Base-by-base conservation (phyloP, 129 eudicot species). In the Solidago caesia region DNA sequence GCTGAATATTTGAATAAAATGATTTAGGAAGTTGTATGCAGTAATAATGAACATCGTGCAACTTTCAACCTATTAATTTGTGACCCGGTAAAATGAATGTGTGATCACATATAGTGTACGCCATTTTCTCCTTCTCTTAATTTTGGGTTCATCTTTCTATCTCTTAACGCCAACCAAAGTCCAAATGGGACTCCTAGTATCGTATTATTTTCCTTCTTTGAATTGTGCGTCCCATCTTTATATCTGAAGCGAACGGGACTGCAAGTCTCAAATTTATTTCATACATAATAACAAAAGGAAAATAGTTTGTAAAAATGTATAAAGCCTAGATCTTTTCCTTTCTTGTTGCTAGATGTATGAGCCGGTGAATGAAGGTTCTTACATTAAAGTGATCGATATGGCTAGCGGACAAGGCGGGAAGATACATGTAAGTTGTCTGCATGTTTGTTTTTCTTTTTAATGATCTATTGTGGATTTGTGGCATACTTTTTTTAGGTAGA, bases 361-460 rank as follows among this genome's bases (percentile, higher is more conserved):
- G 85, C 96, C 99, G 10, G 99, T 95, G 47, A 86, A 95, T 70
- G 99, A 95, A 89, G 99, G 99, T 67, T 95, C 97, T 16, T 95
- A 91, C 77, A 95, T 95, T 67, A 95, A 95, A 84, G 85, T 91
- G 96, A 95, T 94, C 44, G 99, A 95, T 78, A 95, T 85, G 96
- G 99, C 87, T 78, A 91, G 92, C 75, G 99, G 99, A 58, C 81
- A 89, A 75, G 99, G 99, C 51, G 99, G 97, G 72, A 97, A 95
- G 82, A 95, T 95, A 87, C 97, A 95, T 80, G 99, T 95, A 82
- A 82, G 73, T 56, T 67, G 65, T 62, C 12, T 72, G 26, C 64
- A 2, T 69, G 29, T 26, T 29, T 10, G 5, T 41, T 56, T 15
- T 52, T 43, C 41, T 14, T 47, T 64, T 64, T 75, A 25, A 16